Percentiles rank a stretch among this genome's conserved stretches.
Evolutionary conservation across 1,284 basidiomycete genomes (phyloP).

Genomic region (Rhodofomes roseus): DNA sequence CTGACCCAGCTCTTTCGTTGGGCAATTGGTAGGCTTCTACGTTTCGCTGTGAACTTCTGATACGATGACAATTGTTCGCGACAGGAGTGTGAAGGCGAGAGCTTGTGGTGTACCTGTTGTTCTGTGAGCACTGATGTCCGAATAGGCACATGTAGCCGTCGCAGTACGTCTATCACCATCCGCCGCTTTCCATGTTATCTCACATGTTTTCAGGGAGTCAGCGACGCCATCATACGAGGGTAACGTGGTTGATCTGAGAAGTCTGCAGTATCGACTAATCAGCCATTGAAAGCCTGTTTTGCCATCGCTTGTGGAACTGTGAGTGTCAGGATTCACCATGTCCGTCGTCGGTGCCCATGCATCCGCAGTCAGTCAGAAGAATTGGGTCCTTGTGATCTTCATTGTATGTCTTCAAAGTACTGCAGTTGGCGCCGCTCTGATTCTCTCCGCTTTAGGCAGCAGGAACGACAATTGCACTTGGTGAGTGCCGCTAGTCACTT

Average conservation of each 20-base stretch:
- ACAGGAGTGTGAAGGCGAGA: slow-evolving; percentile 9
- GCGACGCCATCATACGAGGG: slow-evolving; percentile 3
- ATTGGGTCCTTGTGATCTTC: slow-evolving; percentile 1
- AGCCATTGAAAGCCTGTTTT: neutral
- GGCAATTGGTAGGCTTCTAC: neutral
- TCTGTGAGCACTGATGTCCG: neutral
- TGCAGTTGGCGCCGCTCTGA: neutral
- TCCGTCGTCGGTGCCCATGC: neutral
- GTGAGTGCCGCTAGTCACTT: neutral
- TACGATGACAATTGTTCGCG: neutral
- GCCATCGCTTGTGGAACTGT: slow-evolving; percentile 8
- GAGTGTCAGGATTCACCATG: neutral
- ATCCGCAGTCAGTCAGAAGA: slow-evolving; percentile 1
- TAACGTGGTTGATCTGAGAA: neutral
- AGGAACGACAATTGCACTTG: slow-evolving; percentile 2
- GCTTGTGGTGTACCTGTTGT: neutral
- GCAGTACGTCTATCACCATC: neutral
- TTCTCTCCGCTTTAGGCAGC: neutral
- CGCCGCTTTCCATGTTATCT: neutral
- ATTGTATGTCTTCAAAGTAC: neutral
- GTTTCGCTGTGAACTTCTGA: neutral
- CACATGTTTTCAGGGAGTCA: neutral
- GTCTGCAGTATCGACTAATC: neutral
- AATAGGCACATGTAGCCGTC: neutral
- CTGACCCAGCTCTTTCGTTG: neutral